A percentile compares a stretch with the other conserved stretches of the same genome.
These are phyloP conservation scores for Ogataea polymorpha DNA, from an alignment of 805 yeast genomes.

Conservation along the genomic window DNA sequence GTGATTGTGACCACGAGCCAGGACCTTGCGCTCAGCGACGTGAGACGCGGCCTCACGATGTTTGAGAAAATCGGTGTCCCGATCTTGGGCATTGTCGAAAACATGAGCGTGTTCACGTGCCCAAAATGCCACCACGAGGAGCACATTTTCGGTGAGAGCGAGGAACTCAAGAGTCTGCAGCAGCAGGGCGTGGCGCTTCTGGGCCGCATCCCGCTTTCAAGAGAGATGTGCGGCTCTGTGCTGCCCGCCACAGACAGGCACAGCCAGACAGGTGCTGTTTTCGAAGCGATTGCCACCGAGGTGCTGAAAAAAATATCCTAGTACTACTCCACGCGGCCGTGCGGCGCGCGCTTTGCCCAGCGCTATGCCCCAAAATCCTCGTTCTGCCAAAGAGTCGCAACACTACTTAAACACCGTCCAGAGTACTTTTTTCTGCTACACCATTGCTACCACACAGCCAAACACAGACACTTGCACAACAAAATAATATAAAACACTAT, in stretches of 20 bases:
- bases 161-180: constrained; percentile 49
- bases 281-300: constrained; percentile 45
- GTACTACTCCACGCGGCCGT: constrained; percentile 8
- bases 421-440: constrained; percentile 5
- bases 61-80: constrained; percentile 70
- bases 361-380: constrained; percentile 3
- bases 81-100: constrained; percentile 71
- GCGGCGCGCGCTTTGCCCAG: constrained; percentile 10
- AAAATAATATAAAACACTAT: constrained; percentile 3
- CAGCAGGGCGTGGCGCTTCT: constrained; percentile 47
- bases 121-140: constrained; percentile 73
- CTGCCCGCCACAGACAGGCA: constrained; percentile 47
- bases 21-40: constrained; percentile 79
- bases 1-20: constrained; percentile 84
- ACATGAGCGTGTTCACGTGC: constrained; percentile 76
- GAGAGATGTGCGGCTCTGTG: constrained; percentile 63
- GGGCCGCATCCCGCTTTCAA: constrained; percentile 69
- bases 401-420: constrained; percentile 1
- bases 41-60: constrained; percentile 76
- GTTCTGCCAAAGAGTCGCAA: constrained; percentile 1
- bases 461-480: constrained; percentile 4
- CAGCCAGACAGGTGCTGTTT: constrained; percentile 38
- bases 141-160: constrained; percentile 71
- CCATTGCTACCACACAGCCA: constrained; percentile 9
- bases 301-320: constrained; percentile 26